Conservation (phyloP, 2,329 filamentous ascomycete genomes). For the Xylaria sp. region DNA sequence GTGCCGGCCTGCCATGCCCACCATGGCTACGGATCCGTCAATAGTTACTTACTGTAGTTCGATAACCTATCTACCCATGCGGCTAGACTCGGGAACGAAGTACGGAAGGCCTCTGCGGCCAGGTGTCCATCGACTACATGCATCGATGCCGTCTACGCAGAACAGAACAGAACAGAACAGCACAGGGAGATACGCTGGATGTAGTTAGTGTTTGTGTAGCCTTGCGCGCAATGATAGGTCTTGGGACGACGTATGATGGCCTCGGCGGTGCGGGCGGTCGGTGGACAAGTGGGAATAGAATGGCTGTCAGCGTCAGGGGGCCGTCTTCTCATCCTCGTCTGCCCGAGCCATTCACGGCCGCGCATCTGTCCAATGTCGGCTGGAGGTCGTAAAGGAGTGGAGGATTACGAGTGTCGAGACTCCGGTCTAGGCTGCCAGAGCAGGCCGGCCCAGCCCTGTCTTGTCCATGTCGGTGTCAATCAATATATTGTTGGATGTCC, state of each 20-base stretch:
- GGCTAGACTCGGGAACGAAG: neutral
- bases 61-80: neutral
- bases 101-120: neutral
- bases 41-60: neutral
- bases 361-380: conserved; percentile 12
- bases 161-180: neutral
- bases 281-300: neutral
- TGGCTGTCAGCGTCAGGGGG: conserved; percentile 11
- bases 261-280: conserved; percentile 13
- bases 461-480: conserved; percentile 8
- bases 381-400: neutral
- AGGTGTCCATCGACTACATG: neutral
- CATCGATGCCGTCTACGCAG: neutral
- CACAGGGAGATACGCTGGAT: neutral
- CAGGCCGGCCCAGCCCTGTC: conserved; percentile 12
- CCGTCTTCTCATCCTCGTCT: conserved; percentile 1
- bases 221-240: conserved; percentile 16
- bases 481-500: neutral
- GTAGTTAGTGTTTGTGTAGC: neutral
- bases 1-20: neutral
- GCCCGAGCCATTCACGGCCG: conserved; percentile 16
- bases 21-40: neutral
- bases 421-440: conserved; percentile 23
- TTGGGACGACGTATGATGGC: neutral
- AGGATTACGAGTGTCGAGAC: conserved; percentile 6